These are phyloP conservation scores for Globisporangium barbulae DNA, from an alignment of 352 stramenopile species.

Conservation along the genomic window DNA sequence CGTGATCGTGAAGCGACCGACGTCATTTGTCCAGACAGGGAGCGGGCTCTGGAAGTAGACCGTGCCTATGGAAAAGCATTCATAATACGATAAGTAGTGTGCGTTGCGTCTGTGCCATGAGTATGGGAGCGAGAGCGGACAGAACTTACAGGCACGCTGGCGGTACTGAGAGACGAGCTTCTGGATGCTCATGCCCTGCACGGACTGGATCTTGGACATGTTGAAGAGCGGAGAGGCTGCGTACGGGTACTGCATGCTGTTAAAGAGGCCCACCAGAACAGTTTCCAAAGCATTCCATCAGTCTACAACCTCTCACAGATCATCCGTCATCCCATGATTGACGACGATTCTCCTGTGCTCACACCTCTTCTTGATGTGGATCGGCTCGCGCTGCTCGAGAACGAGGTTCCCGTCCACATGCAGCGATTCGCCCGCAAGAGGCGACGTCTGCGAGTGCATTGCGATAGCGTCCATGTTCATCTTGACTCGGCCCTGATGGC, in stretches of 20 bases:
- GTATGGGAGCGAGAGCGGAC: background rate
- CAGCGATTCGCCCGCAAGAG: conserved; percentile 32
- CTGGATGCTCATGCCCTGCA: conserved; percentile 36
- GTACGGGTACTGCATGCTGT: conserved; percentile 38
- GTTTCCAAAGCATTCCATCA: background rate
- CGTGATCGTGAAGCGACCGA: conserved; percentile 8
- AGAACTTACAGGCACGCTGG: conserved; percentile 42
- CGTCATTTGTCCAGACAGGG: conserved; percentile 40
- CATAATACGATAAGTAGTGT: background rate
- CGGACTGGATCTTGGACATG: conserved; percentile 28
- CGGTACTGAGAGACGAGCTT: conserved; percentile 35
- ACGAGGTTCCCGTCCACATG: conserved; percentile 59
- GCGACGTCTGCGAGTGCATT: conserved; percentile 32
- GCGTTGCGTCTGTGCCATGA: background rate
- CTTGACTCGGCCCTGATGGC: conserved; percentile 30
- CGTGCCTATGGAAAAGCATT: conserved; percentile 22
- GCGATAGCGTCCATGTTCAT: conserved; percentile 70
- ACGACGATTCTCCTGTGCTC: no score
- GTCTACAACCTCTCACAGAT: background rate
- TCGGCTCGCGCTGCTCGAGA: conserved; percentile 40
- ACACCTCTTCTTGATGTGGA: conserved; percentile 44
- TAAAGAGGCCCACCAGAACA: background rate
- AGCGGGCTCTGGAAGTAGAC: conserved; percentile 35
- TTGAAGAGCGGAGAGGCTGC: conserved; percentile 37
- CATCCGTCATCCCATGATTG: no score